Base-by-base conservation (phyloP, 805 yeast species). In the Cyberlindnera sargentensis region DNA sequence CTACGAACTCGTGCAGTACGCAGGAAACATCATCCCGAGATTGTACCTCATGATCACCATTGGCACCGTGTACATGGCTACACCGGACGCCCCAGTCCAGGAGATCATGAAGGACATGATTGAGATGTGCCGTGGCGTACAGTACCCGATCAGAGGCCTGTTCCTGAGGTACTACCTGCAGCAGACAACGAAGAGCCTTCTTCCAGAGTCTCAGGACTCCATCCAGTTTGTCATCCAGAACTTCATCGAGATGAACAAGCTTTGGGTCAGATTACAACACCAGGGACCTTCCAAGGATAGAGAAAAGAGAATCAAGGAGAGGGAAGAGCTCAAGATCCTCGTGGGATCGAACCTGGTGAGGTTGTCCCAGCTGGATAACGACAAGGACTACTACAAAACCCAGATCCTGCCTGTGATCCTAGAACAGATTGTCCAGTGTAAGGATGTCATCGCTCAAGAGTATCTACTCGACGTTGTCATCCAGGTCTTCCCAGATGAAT, bases 81-180 rank as follows among this genome's bases (percentile, higher is more conserved):
- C 81, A 8, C 75, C 82, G 1, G 87, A 80, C 43, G 82, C 95
- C 0, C 95, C 97, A 0, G 73, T 78, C 31, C 77, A 77, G 56
- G 98, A 89, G 50, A 83, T 93, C 41, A 76, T 91, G 79, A 86
- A 84, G 62, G 99, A 93, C 60, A 84, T 93, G 95, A 82, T 91
- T 56, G 99, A 93, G 63, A 93, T 93, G 99, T 83, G 95, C 51
- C 76, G 95, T 34, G 99, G 97, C 11, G 95, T 91, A 3, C 99
- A 93, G 63, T 91, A 88, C 57, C 99, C 99, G 2, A 78, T 88
- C 29, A 71, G 96, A 45, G 99, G 99, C 2, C 67, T 93, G 48
- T 93, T 93, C 61, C 67, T 93, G 55, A 71, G 99, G 39, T 90
- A 93, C 66, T 93, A 88, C 62, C 67, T 93, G 33, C 80, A 89